phyloP scores from a whole-genome alignment of 306 rosid species.

The Ormosia semicastrata region DNA sequence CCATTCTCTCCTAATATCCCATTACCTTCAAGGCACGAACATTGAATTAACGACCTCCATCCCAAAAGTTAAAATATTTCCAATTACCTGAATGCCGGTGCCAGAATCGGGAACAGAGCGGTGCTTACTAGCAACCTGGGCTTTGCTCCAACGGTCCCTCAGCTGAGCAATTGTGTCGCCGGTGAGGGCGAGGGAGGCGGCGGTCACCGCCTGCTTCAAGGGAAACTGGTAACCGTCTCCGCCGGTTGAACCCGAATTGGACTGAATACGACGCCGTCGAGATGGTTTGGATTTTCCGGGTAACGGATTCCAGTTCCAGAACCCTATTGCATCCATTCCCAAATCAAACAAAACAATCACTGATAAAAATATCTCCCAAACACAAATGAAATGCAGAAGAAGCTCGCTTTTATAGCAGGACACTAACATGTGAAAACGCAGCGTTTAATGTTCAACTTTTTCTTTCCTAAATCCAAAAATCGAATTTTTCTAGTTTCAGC shows the following conservation, averaged over 20 bases:
- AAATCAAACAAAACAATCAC: neutral
- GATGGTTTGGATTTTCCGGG: constrained; percentile 30
- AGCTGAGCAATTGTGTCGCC: constrained; percentile 60
- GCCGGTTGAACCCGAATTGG: constrained; percentile 49
- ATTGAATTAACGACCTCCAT: neutral
- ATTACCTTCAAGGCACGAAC: neutral
- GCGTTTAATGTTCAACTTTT: constrained; percentile 16
- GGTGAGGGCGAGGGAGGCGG: constrained; percentile 55
- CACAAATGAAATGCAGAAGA: neutral
- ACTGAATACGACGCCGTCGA: constrained; percentile 37
- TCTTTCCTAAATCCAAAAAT: neutral
- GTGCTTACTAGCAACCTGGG: constrained; percentile 17
- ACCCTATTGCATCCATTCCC: constrained; percentile 63
- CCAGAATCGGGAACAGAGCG: constrained; percentile 28
- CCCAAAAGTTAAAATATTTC: neutral
- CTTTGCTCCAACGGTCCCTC: constrained; percentile 37
- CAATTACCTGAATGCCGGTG: constrained; percentile 40
- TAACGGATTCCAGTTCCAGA: constrained; percentile 65
- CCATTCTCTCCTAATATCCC: neutral
- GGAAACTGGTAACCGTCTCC: constrained; percentile 64
- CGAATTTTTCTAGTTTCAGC: neutral
- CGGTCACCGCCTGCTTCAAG: constrained; percentile 71
- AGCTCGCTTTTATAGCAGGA: neutral
- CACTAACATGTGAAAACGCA: constrained; percentile 19
- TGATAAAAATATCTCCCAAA: neutral